Evolutionary conservation across 805 yeast genomes (phyloP), one percentile per base, ranked within the genome.

Genomic region (Schwanniomyces occidentalis): DNA sequence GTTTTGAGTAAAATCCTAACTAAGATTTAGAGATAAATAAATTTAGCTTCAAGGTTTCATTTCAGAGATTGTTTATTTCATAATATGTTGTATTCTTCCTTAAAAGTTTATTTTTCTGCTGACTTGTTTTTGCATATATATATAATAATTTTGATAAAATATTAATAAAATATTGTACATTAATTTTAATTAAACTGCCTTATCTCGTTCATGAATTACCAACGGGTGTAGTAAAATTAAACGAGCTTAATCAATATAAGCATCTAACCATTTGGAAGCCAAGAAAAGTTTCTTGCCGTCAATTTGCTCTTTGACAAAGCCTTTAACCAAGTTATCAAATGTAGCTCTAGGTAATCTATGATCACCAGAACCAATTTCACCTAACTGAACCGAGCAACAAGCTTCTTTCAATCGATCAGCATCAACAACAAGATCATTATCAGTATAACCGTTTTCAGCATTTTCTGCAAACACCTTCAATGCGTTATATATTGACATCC

Each of bases 201-300:
- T n/a, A n/a, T n/a, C n/a, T n/a, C n/a, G n/a, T n/a, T n/a, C n/a
- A n/a, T n/a, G n/a, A n/a, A n/a, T n/a, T n/a, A n/a, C n/a, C n/a
- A n/a, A n/a, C n/a, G n/a, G n/a, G n/a, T n/a, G n/a, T n/a, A n/a
- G n/a, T n/a, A n/a, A n/a, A n/a, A n/a, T n/a, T n/a, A n/a, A n/a
- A n/a, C n/a, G n/a, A n/a, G n/a, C n/a, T n/a, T 42, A 69, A 39
- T 68, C 73, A 23, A 68, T 58, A 44, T 69, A 71, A 3, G 77
- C 75, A 34, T 75, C 75, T 22, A 85, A 59, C 65, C 89, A 85
- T 40, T 75, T 77, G 21, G 71, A 65, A 4, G 84, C 87, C 47
- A 74, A 59, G 50, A 89, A 84, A 16, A 73, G 51, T 37, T 65
- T 69, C 35, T 75, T 75, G 0, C 85, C 85, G 38, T 79, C 71